These are phyloP conservation scores for Penicillium cinerascens DNA, from an alignment of 495 filamentous ascomycete species.

Conservation along the genomic window DNA sequence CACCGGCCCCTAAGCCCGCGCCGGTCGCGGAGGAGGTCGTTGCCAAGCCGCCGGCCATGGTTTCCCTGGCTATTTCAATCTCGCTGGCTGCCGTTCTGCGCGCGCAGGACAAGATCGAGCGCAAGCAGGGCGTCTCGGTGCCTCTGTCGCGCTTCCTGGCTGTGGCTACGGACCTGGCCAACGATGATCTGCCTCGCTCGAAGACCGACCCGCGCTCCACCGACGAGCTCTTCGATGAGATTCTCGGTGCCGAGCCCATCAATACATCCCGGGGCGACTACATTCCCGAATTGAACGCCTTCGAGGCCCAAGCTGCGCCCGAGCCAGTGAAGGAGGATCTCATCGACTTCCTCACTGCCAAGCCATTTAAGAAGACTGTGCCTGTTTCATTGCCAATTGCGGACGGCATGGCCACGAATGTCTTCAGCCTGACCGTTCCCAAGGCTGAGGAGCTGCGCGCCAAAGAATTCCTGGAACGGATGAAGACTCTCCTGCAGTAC, in stretches of 20 bases:
- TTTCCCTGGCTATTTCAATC: conserved; percentile 59
- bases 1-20: conserved; percentile 50
- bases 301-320: conserved; percentile 36
- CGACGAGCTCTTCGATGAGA: conserved; percentile 83
- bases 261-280: conserved; percentile 57
- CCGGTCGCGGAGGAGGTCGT: conserved; percentile 40
- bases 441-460: conserved; percentile 77
- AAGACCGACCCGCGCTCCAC: conserved; percentile 57
- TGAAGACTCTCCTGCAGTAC: conserved; percentile 76
- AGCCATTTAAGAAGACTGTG: conserved; percentile 31
- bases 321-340: conserved; percentile 53
- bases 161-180: conserved; percentile 78
- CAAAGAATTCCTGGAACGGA: conserved; percentile 71
- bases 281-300: conserved; percentile 67
- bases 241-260: conserved; percentile 68
- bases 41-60: conserved; percentile 29
- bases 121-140: conserved; percentile 69
- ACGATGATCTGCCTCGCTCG: conserved; percentile 73
- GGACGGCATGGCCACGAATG: conserved; percentile 53
- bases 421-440: conserved; percentile 75
- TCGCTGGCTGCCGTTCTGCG: conserved; percentile 73
- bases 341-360: conserved; percentile 69
- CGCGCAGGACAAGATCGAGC: conserved; percentile 74
- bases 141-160: conserved; percentile 85
- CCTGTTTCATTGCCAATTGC: conserved; percentile 8